phyloP scores from a whole-genome alignment of 2,329 filamentous ascomycete species.

The Phialemonium atrogriseum region DNA sequence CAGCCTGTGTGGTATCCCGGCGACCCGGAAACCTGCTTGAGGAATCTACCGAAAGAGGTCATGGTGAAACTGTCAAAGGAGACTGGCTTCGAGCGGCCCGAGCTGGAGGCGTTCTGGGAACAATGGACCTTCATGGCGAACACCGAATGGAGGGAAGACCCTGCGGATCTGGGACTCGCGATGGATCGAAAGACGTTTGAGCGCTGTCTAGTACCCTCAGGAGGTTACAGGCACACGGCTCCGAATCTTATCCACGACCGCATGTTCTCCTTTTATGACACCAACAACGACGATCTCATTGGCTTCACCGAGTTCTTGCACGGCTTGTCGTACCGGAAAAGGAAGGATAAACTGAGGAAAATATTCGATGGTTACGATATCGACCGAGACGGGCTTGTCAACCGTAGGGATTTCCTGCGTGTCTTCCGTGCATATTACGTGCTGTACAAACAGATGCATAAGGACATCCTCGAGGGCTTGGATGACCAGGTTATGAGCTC shows the following conservation, averaged over 20 bases:
- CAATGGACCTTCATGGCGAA: conserved; percentile 94
- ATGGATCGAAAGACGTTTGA: conserved; percentile 94
- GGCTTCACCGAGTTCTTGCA: conserved; percentile 87
- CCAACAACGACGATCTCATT: conserved; percentile 79
- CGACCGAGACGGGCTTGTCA: conserved; percentile 78
- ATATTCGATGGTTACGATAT: conserved; percentile 89
- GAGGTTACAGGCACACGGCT: conserved; percentile 64
- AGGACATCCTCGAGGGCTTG: conserved; percentile 69
- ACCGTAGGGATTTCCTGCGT: conserved; percentile 77
- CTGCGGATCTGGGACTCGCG: conserved; percentile 66
- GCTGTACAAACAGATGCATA: conserved; percentile 81
- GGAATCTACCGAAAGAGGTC: conserved; percentile 57
- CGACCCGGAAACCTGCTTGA: conserved; percentile 64
- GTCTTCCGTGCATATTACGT: conserved; percentile 92
- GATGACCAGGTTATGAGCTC: conserved; percentile 73
- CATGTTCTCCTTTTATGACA: conserved; percentile 95
- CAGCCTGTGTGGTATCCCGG: conserved; percentile 84
- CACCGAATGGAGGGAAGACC: conserved; percentile 74
- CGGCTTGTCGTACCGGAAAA: conserved; percentile 64
- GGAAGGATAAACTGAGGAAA: conserved; percentile 60
- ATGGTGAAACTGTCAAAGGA: conserved; percentile 62
- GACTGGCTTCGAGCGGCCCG: conserved; percentile 74
- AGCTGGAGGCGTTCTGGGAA: conserved; percentile 90
- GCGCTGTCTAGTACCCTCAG: conserved; percentile 79
- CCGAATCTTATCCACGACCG: conserved; percentile 92